Base-by-base conservation (phyloP, 768 basidiomycete species). In the Erythrobasidium yunnanense region DNA sequence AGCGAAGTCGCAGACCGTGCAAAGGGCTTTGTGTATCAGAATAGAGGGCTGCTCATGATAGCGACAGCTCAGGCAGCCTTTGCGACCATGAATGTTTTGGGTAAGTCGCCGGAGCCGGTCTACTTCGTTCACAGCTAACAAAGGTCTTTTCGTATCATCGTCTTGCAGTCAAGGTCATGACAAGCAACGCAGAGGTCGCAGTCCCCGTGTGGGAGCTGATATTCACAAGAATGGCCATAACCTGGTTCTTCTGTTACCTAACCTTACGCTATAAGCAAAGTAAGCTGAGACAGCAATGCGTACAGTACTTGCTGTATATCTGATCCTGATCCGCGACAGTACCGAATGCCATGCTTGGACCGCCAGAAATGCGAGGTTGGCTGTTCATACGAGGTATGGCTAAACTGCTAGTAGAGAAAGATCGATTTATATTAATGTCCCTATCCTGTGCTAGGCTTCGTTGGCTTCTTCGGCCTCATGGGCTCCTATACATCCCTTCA, bases 391-490 rank as follows among this genome's bases (percentile, higher is more conserved):
- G 60, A 27, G 60, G 57, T 60, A 27, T 30, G 35, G 22, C 32
- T 60, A 25, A 17, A 4, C 18, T 25, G n/a, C n/a, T n/a, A n/a
- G n/a, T n/a, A n/a, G n/a, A n/a, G n/a, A n/a, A n/a, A n/a, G n/a
- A n/a, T n/a, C n/a, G n/a, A 23, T 38, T 89, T 2, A 79, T 87
- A 34, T 65, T 77, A 3, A 75, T 87, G 6, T 77, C 88, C 2
- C 75, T 80, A 0, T 73, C 79, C 13, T 78, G n/a, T n/a, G n/a
- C n/a, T 87, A 68, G 87, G 87, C 0, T 75, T 85, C 66, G 76
- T 80, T n/a, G 87, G 87, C 82, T 92, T 88, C 74, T 81, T 87
- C 56, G 85, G 84, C 2, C 75, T 88, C 4, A 83, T 82, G 65
- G 27, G 38, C 1, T 22, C 13, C 34, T 47, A 65, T 8, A 25